Evolutionary conservation across 2,329 filamentous ascomycete genomes (phyloP).

Genomic region (Zymoseptoria pseudotritici): DNA sequence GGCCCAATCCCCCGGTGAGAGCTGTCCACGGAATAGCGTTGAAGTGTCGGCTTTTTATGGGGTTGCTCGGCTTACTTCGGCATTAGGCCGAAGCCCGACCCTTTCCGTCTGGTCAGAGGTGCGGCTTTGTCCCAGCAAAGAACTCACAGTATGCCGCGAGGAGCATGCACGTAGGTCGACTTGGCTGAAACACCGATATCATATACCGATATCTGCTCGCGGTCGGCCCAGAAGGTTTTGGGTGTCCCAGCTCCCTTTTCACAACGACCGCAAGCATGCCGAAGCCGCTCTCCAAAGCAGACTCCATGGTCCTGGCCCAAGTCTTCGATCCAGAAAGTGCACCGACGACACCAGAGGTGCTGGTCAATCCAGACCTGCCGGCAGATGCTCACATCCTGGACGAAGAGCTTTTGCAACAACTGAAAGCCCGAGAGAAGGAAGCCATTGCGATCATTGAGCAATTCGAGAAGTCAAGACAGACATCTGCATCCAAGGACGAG

Average conservation of each 20-base stretch:
- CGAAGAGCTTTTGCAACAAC: constrained; percentile 8
- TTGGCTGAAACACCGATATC: constrained; percentile 1
- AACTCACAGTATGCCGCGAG: not conserved
- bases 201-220: not conserved
- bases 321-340: constrained; percentile 27
- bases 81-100: not conserved
- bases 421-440: constrained; percentile 18
- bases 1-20: not conserved
- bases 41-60: not conserved
- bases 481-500: constrained; percentile 9
- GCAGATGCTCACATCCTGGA: constrained; percentile 18
- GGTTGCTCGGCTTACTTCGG: not conserved
- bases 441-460: constrained; percentile 23
- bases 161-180: not conserved
- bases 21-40: not conserved
- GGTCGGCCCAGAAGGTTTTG: not conserved
- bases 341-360: constrained; percentile 17
- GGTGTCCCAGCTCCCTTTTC: not conserved
- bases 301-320: constrained; percentile 42
- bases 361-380: constrained; percentile 20
- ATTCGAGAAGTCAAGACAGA: constrained; percentile 11
- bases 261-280: constrained; percentile 5
- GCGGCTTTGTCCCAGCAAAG: not conserved
- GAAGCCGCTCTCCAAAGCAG: constrained; percentile 22
- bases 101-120: not conserved